Percentiles rank a stretch among this genome's conserved stretches.
Conservation (phyloP, 352 stramenopile species). For the Globisporangium rhizosaccharum region DNA sequence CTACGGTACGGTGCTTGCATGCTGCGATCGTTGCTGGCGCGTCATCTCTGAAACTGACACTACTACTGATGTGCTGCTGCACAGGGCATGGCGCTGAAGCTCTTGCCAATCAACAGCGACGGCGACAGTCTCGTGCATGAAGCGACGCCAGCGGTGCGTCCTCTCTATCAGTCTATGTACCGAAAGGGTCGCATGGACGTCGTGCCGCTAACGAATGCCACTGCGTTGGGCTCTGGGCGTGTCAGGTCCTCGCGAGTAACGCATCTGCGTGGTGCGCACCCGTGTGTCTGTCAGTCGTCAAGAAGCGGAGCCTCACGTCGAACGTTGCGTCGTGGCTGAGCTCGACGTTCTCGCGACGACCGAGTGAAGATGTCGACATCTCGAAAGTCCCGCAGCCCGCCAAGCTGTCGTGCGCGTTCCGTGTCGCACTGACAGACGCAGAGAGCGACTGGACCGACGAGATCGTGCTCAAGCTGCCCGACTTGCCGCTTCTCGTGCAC, state of each 20-base stretch:
- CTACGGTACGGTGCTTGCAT: constrained; percentile 29
- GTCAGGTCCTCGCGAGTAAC: constrained; percentile 22
- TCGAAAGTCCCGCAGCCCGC: constrained; percentile 25
- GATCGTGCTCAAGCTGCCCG: constrained; percentile 31
- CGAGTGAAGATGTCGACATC: constrained; percentile 27
- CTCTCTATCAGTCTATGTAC: neutral
- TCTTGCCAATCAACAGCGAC: constrained; percentile 11
- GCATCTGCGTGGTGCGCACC: constrained; percentile 36
- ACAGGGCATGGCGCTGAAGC: constrained; percentile 10
- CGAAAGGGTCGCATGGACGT: neutral
- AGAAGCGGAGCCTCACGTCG: constrained; percentile 41
- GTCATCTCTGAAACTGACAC: neutral
- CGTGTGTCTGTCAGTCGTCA: constrained; percentile 36
- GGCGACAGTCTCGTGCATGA: constrained; percentile 9
- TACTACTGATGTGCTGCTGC: neutral
- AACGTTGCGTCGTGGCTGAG: constrained; percentile 53
- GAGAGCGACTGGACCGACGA: constrained; percentile 48
- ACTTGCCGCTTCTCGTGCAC: constrained; percentile 29
- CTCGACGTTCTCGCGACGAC: constrained; percentile 32
- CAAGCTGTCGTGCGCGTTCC: constrained; percentile 47
- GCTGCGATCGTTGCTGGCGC: neutral
- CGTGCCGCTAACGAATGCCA: neutral
- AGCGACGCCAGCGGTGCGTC: constrained; percentile 6
- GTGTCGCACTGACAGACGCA: constrained; percentile 24
- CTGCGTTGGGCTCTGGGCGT: neutral